phyloP scores from a whole-genome alignment of 441 rosid species.

The Pelargonium myrrhifolium region DNA sequence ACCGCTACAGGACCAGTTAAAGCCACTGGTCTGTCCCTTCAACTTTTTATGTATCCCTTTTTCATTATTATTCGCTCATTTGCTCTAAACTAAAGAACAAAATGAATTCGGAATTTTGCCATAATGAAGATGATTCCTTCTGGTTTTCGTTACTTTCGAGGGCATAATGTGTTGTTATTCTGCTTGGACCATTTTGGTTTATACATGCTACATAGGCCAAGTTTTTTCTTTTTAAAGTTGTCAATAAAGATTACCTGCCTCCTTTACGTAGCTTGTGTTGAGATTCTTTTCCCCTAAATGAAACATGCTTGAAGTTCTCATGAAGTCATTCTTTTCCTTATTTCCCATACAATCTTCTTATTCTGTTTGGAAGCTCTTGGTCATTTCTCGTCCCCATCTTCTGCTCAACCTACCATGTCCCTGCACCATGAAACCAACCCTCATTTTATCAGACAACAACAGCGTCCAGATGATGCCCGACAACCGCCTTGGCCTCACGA shows the following conservation, averaged over 20 bases:
- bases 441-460: not conserved
- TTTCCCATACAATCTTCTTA: not conserved
- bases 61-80: too few species aligned
- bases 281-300: not conserved
- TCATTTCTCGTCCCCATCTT: not conserved
- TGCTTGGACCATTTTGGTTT: too few species aligned
- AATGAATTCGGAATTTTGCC: too few species aligned
- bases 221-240: too few species aligned
- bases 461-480: not conserved
- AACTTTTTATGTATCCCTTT: too few species aligned
- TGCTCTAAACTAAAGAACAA: too few species aligned
- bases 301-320: not conserved
- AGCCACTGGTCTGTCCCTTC: too few species aligned
- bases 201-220: too few species aligned
- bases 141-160: too few species aligned
- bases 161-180: too few species aligned
- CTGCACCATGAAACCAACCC: conserved; percentile 4
- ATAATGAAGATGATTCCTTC: too few species aligned
- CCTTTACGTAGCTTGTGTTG: not conserved
- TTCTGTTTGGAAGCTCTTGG: not conserved
- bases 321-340: not conserved
- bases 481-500: not conserved
- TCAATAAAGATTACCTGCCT: not conserved
- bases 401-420: not conserved
- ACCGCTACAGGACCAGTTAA: too few species aligned